Evolutionary conservation across 345 rosid genomes (phyloP).

Genomic region (Eutrema heterophyllum): DNA sequence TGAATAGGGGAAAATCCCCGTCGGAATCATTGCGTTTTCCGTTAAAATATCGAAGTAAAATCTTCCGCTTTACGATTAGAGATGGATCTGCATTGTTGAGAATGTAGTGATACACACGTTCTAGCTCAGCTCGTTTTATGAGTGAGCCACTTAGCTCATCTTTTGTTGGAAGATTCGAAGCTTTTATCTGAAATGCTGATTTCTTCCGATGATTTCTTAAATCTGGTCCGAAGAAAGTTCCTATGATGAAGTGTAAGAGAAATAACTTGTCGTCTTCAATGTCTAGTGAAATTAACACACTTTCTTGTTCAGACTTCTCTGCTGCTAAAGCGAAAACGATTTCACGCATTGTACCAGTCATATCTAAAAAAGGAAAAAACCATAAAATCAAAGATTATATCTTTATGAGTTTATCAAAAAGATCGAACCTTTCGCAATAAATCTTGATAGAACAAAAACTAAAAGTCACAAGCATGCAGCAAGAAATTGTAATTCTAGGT

Average conservation of each 20-base stretch:
- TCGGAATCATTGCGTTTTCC: background rate
- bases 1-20: slow-evolving; percentile 18
- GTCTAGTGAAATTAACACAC: background rate
- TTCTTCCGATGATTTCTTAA: slow-evolving; percentile 28
- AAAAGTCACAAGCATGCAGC: background rate
- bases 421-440: background rate
- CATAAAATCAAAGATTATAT: background rate
- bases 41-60: slow-evolving; percentile 22
- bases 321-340: slow-evolving; percentile 13
- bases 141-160: slow-evolving; percentile 34
- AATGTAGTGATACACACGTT: slow-evolving; percentile 30
- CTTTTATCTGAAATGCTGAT: slow-evolving; percentile 36
- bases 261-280: slow-evolving; percentile 30
- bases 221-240: slow-evolving; percentile 34
- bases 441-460: too few relatives aligned
- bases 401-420: background rate
- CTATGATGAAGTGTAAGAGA: slow-evolving; percentile 24
- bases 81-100: slow-evolving; percentile 35
- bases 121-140: slow-evolving; percentile 33
- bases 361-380: background rate
- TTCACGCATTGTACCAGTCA: slow-evolving; percentile 9
- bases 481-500: background rate
- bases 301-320: background rate
- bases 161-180: slow-evolving; percentile 11
- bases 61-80: slow-evolving; percentile 1